Base-by-base conservation (phyloP, 441 rosid species). In the Codiaeum variegatum region DNA sequence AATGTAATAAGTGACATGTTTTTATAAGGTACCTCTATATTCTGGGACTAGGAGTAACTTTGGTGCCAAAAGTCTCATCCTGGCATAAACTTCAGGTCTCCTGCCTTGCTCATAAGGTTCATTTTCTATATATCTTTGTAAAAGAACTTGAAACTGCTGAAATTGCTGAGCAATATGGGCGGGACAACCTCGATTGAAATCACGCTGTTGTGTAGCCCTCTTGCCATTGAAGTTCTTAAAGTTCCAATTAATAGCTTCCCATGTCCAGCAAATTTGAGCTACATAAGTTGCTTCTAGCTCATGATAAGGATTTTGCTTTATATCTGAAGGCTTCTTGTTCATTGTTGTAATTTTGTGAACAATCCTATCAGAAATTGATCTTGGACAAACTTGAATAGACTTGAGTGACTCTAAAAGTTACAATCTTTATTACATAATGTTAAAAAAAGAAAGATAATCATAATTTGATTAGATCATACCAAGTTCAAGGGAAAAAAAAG, bases 161-260 rank as follows among this genome's bases (percentile, higher is more conserved):
- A 94, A 92, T 61, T 92, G 94, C 70, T 92, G 97, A 0, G 96
- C 99, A 3, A 94, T 71, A 44, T 24, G 78, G 0, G 91, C 97
- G 0, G 94, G 94, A 77, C 97, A 91, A 19, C 95, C 97, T 0
- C 73, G 79, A 74, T 92, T 96, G 19, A 75, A 77, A 42, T 84
- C 87, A n/a, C 73, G 71, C 4, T 82, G 73, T 1, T 82, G 73
- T 18, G 87, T 28, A 19, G 76, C 84, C 78, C 87, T 84, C 75
- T 90, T 94, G 4, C 81, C 82, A 60, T 83, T 85, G 70, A 94
- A 92, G 79, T 84, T 90, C 72, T 80, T 92, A 90, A 91, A 90
- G 82, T 92, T 94, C 93, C 93, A 94, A 68, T 89, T 92, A 28
- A 94, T 83, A 46, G 97, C 98, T 81, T 92, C 99, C 99, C 97